phyloP scores from a whole-genome alignment of 2,329 filamentous ascomycete genomes.

The Trichoderma cornu-damae region DNA sequence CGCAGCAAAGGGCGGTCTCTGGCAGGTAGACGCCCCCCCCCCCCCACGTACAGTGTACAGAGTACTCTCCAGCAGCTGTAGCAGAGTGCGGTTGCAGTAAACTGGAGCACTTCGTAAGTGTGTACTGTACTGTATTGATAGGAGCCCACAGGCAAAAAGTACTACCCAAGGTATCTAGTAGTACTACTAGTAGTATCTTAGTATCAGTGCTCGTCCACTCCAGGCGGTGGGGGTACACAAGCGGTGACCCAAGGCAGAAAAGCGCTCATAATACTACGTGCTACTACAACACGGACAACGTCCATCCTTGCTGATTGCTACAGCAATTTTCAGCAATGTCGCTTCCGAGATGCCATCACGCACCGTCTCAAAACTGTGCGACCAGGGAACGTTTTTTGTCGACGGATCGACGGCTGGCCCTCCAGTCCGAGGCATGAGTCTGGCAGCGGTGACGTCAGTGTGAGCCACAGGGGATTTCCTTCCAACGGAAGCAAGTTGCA shows the following conservation, averaged over 20 bases:
- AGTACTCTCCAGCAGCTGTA: too few relatives aligned
- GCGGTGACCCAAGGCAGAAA: too few relatives aligned
- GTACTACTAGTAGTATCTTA: not conserved
- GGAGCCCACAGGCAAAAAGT: not conserved
- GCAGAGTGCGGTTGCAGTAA: too few relatives aligned
- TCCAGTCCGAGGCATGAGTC: not conserved
- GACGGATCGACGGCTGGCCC: conserved; percentile 5
- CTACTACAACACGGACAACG: not conserved
- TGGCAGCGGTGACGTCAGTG: conserved; percentile 12
- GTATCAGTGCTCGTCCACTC: too few relatives aligned
- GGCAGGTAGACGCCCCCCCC: not conserved
- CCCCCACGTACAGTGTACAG: not conserved
- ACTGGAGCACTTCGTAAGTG: not conserved
- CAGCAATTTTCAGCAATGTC: not conserved
- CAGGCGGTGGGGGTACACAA: not conserved
- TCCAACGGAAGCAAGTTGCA: conserved; percentile 3
- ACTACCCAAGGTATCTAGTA: not conserved
- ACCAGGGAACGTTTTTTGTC: not conserved
- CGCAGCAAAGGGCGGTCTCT: not conserved
- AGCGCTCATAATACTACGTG: not conserved
- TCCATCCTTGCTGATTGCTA: not conserved
- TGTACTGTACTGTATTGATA: not conserved
- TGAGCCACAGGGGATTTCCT: not conserved
- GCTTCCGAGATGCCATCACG: not conserved
- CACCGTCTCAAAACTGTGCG: conserved; percentile 9